Evolutionary conservation across 2,329 filamentous ascomycete genomes (phyloP).

Genomic region (Rutstroemia sp.): DNA sequence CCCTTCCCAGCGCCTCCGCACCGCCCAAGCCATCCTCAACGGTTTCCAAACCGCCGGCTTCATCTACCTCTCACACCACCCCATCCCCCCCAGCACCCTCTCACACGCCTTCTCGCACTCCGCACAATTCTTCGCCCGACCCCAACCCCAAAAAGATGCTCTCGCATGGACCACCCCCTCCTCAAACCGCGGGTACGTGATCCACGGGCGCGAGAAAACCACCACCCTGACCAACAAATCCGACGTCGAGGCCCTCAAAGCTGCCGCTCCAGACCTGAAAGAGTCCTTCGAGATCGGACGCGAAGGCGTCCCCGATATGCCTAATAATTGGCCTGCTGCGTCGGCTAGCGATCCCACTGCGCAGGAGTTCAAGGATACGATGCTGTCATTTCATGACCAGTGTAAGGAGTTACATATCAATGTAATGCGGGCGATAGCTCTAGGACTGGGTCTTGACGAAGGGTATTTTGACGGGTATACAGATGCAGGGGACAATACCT

Average conservation of each 20-base stretch:
- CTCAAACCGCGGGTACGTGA: conserved; percentile 67
- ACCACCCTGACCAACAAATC: conserved; percentile 16
- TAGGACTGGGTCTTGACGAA: conserved; percentile 68
- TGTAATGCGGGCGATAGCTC: conserved; percentile 76
- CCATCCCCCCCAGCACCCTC: conserved; percentile 54
- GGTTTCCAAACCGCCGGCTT: conserved; percentile 86
- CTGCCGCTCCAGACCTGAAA: conserved; percentile 54
- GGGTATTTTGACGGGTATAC: conserved; percentile 71
- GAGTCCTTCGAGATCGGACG: conserved; percentile 59
- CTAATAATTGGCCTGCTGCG: conserved; percentile 69
- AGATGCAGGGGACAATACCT: conserved; percentile 54
- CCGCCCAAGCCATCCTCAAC: conserved; percentile 64
- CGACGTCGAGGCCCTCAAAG: conserved; percentile 42
- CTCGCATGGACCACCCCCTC: conserved; percentile 65
- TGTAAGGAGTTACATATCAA: conserved; percentile 70
- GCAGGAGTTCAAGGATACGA: conserved; percentile 58
- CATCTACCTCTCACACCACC: conserved; percentile 78
- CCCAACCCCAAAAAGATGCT: conserved; percentile 50
- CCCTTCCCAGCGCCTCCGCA: conserved; percentile 49
- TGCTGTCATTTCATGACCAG: conserved; percentile 66
- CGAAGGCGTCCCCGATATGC: conserved; percentile 49
- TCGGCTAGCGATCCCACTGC: conserved; percentile 41
- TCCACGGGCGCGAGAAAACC: conserved; percentile 29
- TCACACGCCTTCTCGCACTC: conserved; percentile 58
- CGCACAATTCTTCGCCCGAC: conserved; percentile 61